A percentile compares a stretch with the other conserved stretches of the same genome.
Evolutionary conservation across 495 filamentous ascomycete species (phyloP).

Genomic region (Hypoxylon fuscum): DNA sequence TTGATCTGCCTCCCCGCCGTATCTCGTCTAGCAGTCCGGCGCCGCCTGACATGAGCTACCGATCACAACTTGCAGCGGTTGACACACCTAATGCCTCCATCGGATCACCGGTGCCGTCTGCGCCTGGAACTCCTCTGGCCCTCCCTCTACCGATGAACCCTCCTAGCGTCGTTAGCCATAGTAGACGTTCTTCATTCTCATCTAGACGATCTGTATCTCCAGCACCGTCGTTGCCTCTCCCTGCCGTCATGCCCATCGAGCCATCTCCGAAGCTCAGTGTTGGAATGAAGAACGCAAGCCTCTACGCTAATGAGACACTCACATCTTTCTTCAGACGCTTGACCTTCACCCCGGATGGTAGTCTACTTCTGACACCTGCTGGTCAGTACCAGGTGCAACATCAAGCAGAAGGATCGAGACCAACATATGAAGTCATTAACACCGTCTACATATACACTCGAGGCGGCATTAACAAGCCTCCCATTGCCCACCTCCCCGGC

Average conservation of each 20-base stretch:
- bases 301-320: slow-evolving; percentile 97
- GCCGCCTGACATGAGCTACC: slow-evolving; percentile 76
- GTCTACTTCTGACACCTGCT: slow-evolving; percentile 92
- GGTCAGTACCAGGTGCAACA: slow-evolving; percentile 92
- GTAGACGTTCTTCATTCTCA: slow-evolving; percentile 92
- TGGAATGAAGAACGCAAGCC: slow-evolving; percentile 82
- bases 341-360: slow-evolving; percentile 95
- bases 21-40: slow-evolving; percentile 94
- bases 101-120: slow-evolving; percentile 87
- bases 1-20: slow-evolving; percentile 88
- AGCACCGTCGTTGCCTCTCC: slow-evolving; percentile 92
- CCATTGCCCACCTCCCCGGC: slow-evolving; percentile 95
- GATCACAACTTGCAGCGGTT: slow-evolving; percentile 62
- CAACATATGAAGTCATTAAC: slow-evolving; percentile 86
- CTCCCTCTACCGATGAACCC: slow-evolving; percentile 96
- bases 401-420: slow-evolving; percentile 73
- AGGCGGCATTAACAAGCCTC: slow-evolving; percentile 95
- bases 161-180: slow-evolving; percentile 84
- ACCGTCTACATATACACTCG: slow-evolving; percentile 98
- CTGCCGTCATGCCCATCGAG: slow-evolving; percentile 90
- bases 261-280: slow-evolving; percentile 75
- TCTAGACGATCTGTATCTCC: slow-evolving; percentile 93
- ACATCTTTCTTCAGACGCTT: slow-evolving; percentile 97
- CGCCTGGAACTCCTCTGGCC: slow-evolving; percentile 92
- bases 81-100: slow-evolving; percentile 66